Percentiles rank a stretch among this genome's conserved stretches.
phyloP scores from a whole-genome alignment of 176 grass and related monocot species.

The Alopecurus myosuroides region DNA sequence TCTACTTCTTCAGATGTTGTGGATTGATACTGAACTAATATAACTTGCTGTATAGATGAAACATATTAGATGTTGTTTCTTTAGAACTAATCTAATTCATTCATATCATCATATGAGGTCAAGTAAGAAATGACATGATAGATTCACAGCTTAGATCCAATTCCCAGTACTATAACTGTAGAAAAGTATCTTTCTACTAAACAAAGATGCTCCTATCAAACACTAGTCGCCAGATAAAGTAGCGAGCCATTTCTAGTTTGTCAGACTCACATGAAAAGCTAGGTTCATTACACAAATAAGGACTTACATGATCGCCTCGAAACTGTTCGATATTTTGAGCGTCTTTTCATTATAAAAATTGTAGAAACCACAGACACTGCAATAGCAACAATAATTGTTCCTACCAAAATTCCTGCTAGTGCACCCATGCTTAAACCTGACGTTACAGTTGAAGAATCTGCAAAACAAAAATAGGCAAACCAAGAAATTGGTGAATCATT shows the following conservation, averaged over 20 bases:
- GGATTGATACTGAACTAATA: neutral
- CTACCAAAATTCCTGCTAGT: slow-evolving; percentile 59
- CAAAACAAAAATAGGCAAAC: neutral
- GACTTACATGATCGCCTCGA: slow-evolving; percentile 71
- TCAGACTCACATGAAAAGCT: neutral
- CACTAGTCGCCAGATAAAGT: neutral
- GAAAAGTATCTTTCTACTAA: neutral
- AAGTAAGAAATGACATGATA: slow-evolving; percentile 1
- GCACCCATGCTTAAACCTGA: slow-evolving; percentile 58
- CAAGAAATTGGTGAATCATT: slow-evolving; percentile 1
- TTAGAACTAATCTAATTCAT: neutral
- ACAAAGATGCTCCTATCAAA: neutral
- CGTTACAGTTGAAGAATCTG: slow-evolving; percentile 33
- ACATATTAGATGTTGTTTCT: neutral
- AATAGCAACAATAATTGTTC: slow-evolving; percentile 42
- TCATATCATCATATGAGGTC: neutral
- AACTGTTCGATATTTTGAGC: slow-evolving; percentile 9
- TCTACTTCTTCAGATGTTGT: slow-evolving; percentile 20
- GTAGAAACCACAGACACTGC: slow-evolving; percentile 52
- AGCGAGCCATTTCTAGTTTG: neutral
- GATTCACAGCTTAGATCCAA: neutral
- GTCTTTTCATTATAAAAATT: slow-evolving; percentile 69
- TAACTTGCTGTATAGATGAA: neutral
- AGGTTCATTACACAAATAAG: neutral
- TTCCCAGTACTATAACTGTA: neutral